Base-by-base conservation (phyloP, 1,139 yeast species). In the Taphrina wiesneri region DNA sequence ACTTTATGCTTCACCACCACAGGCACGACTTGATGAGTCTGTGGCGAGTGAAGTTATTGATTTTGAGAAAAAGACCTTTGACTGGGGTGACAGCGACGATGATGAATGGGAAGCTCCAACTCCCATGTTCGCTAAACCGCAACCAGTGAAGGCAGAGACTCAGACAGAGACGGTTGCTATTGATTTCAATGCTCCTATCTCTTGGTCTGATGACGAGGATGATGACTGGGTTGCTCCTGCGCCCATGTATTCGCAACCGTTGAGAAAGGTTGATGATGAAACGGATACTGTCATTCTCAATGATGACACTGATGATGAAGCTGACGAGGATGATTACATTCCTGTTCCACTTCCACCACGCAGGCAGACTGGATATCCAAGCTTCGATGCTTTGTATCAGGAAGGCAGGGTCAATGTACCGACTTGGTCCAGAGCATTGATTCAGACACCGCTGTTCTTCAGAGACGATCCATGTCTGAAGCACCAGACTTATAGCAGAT, bases 151-250 rank as follows among this genome's bases (percentile, higher is more conserved):
- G 28, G 7, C 49, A 21, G 49, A 45, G 49, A n/a, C 25, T 21
- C 49, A 23, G 28, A 19, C 25, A 3, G 49, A 45, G 25, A 21
- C 7, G n/a, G 49, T 45, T n/a, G 28, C 25, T 5, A 45, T 45
- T 21, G 49, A 45, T 28, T 45, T 45, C 21, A 28, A 45, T 6
- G 49, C 49, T 45, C 49, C 49, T 13, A 45, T 45, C n/a, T 45
- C 49, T 45, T 45, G 49, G 49, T 21, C 25, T 23, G 49, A 45
- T n/a, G 49, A 45, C 21, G 49, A 45, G 9, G 49, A 45, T 21
- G 49, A 45, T 45, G 49, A 45, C 17, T 45, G 49, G 49, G 49
- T 45, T n/a, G 49, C 49, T 45, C 49, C 49, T 11, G n/a, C 28
- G n/a, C 49, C 49, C 49, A 45, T 45, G 49, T 45, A 45, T 45